Base-by-base conservation (phyloP, 129 eudicot genomes). In the Calendula officinalis region DNA sequence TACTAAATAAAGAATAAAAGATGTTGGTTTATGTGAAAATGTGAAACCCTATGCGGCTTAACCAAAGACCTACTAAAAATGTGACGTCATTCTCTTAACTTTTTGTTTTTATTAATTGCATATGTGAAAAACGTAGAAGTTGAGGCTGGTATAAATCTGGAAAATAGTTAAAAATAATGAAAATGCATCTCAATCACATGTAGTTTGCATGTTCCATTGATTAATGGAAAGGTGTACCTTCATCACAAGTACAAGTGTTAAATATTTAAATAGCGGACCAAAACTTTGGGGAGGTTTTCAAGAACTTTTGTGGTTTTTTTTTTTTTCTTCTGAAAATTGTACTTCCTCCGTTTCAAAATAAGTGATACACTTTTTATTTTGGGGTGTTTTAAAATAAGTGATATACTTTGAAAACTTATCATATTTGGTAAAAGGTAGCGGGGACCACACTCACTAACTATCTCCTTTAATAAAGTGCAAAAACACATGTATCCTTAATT, bases 131-230 rank as follows among this genome's bases (percentile, higher is more conserved):
- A 49, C 8, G 57, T 55, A 42, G 50, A 73, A 30, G 36, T 73
- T 46, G 53, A 73, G 37, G 65, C 4, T 45, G 40, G 51, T 56
- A 66, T 73, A 65, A 64, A 65, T 47, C 55, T 60, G 10, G 38
- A 37, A 73, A 37, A 32, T 66, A 46, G 56, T 74, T 38, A 56
- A 66, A 56, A 56, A 65, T 47, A 32, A 34, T 5, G 67, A 66
- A 40, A 64, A 45, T 46, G 62, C 73, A 74, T 74, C 78, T 74
- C 78, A 58, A 57, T 39, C 78, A 74, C 78, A 74, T 74, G 78
- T 48, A 66, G 67, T 66, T 73, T 66, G 61, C 78, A 73, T 73
- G 78, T 73, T 73, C 67, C 73, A 57, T 66, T 74, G 46, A 49
- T 66, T 47, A 66, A 60, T 32, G 63, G 60, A 53, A 69, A 59